These are phyloP conservation scores for Metarhizium rileyi DNA, from an alignment of 2,329 filamentous ascomycete species.

Conservation along the genomic window DNA sequence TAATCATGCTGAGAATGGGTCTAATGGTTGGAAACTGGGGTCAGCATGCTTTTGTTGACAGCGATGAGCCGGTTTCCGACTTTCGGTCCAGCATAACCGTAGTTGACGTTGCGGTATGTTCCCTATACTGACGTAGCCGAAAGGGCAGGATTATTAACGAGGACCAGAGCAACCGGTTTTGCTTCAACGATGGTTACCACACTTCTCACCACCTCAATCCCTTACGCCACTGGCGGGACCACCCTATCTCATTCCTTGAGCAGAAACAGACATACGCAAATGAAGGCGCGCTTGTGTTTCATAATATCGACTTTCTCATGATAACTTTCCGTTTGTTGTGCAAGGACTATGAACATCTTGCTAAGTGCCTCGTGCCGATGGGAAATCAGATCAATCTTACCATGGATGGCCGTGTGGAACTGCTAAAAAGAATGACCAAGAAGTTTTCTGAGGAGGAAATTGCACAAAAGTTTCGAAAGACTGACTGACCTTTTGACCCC, in stretches of 20 bases:
- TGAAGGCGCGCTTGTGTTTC: constrained; percentile 65
- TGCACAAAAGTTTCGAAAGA: constrained; percentile 39
- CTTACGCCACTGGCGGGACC: constrained; percentile 70
- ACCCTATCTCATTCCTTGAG: constrained; percentile 62
- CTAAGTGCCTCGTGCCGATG: constrained; percentile 63
- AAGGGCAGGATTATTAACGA: background rate
- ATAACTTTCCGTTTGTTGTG: constrained; percentile 58
- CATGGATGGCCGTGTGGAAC: constrained; percentile 49
- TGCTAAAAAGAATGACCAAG: constrained; percentile 56
- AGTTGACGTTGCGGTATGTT: constrained; percentile 64
- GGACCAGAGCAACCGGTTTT: constrained; percentile 64
- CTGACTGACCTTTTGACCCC: background rate
- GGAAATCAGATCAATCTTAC: constrained; percentile 60
- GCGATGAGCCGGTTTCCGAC: constrained; percentile 64
- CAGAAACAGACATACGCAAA: constrained; percentile 56
- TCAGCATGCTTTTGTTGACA: constrained; percentile 73
- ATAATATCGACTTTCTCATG: constrained; percentile 73
- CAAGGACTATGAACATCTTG: constrained; percentile 63
- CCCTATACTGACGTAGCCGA: background rate
- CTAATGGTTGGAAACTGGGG: constrained; percentile 81
- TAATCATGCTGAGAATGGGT: constrained; percentile 57
- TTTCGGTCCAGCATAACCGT: constrained; percentile 71
- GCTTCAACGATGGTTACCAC: constrained; percentile 77
- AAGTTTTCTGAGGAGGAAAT: constrained; percentile 59
- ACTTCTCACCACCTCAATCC: constrained; percentile 75